A percentile compares a stretch with the other conserved stretches of the same genome.
Conservation (phyloP, 2,329 filamentous ascomycete genomes). For the Hypoxylon sp. region DNA sequence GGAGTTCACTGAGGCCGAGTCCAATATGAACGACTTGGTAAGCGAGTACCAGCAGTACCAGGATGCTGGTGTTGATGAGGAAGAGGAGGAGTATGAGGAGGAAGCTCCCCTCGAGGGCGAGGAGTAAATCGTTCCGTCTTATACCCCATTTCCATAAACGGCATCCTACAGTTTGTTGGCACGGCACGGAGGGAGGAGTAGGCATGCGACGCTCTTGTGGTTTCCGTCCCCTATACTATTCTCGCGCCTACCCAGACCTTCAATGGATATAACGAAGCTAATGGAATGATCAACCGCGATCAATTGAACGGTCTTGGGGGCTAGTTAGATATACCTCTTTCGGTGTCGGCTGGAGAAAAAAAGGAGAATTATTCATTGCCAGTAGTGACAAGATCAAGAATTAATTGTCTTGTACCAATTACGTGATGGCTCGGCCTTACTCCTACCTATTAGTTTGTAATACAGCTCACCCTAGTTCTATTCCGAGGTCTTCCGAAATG, state of each 20-base stretch:
- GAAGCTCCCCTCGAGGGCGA: slow-evolving; percentile 78
- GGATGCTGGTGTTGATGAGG: slow-evolving; percentile 97
- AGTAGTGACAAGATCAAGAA: slow-evolving; percentile 52
- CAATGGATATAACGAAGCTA: slow-evolving; percentile 46
- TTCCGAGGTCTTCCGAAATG: neutral
- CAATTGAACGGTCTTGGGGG: slow-evolving; percentile 44
- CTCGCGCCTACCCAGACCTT: slow-evolving; percentile 45
- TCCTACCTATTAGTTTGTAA: slow-evolving; percentile 13
- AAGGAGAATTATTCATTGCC: slow-evolving; percentile 48
- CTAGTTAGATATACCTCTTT: slow-evolving; percentile 53
- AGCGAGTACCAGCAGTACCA: slow-evolving; percentile 99
- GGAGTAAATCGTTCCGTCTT: slow-evolving; percentile 60
- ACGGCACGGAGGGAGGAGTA: slow-evolving; percentile 33
- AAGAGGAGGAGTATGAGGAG: slow-evolving; percentile 95
- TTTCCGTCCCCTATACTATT: slow-evolving; percentile 44
- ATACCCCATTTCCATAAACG: slow-evolving; percentile 40
- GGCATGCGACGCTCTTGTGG: slow-evolving; percentile 38
- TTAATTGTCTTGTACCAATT: slow-evolving; percentile 52
- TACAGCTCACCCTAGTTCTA: slow-evolving; percentile 16
- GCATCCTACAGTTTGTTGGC: slow-evolving; percentile 33
- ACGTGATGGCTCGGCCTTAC: neutral
- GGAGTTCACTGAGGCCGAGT: slow-evolving; percentile 99
- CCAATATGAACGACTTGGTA: slow-evolving; percentile 99
- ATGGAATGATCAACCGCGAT: slow-evolving; percentile 46
- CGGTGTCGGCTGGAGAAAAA: slow-evolving; percentile 47